Evolutionary conservation across 345 rosid species (phyloP).

Genomic region (Boechera stricta): DNA sequence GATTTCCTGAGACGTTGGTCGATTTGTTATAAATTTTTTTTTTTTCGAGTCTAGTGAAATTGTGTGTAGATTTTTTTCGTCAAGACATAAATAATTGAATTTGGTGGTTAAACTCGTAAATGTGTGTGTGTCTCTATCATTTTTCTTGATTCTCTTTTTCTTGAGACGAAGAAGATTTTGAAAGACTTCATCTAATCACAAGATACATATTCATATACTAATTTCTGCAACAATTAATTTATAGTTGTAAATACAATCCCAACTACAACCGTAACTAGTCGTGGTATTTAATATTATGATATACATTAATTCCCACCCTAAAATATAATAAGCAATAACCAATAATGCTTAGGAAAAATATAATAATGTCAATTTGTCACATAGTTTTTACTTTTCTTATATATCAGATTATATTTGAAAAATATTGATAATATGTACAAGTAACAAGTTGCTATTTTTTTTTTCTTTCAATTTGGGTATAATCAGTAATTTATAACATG

Average conservation of each 20-base stretch:
- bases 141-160: no score
- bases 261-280: neutral
- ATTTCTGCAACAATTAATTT: no score
- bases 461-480: neutral
- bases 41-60: no score
- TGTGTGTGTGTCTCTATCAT: no score
- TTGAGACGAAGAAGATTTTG: no score
- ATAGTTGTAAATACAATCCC: neutral
- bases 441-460: neutral
- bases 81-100: no score
- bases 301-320: neutral
- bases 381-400: neutral
- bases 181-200: no score
- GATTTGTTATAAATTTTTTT: no score
- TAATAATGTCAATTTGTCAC: neutral
- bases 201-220: no score
- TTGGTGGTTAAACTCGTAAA: no score
- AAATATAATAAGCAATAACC: neutral
- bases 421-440: neutral
- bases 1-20: no score
- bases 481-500: neutral
- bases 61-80: no score
- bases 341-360: neutral
- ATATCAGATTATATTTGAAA: neutral
- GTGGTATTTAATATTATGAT: neutral